A percentile compares a stretch with the other conserved stretches of the same genome.
Conservation (phyloP, 2,329 filamentous ascomycete species). For the Fusarium chaquense region DNA sequence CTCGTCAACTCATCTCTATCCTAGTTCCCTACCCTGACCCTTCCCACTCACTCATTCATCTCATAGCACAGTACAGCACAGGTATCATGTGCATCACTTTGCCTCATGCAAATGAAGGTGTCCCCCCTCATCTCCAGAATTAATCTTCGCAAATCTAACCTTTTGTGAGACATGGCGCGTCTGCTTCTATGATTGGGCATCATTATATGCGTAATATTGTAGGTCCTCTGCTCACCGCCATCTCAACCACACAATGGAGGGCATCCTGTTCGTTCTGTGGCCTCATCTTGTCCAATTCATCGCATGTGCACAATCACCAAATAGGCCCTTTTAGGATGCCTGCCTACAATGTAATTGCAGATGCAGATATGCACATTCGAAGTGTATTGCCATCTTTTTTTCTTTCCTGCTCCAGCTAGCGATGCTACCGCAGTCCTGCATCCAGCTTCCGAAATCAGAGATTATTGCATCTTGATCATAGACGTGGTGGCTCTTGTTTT, state of each 20-base stretch:
- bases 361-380: conserved; percentile 2
- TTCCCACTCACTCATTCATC: neutral
- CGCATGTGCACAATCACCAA: conserved; percentile 12
- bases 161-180: conserved; percentile 34
- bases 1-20: neutral
- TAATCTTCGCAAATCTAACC: conserved; percentile 6
- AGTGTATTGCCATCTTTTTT: neutral
- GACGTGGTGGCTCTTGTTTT: conserved; percentile 23
- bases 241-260: conserved; percentile 34
- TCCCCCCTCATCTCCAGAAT: neutral
- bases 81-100: conserved; percentile 23
- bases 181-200: conserved; percentile 4
- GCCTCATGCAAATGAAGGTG: conserved; percentile 17
- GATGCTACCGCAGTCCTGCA: conserved; percentile 21
- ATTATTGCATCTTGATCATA: conserved; percentile 27
- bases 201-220: conserved; percentile 8
- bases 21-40: neutral
- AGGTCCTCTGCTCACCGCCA: conserved; percentile 32
- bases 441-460: conserved; percentile 31
- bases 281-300: conserved; percentile 16
- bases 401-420: neutral
- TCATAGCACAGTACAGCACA: neutral
- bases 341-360: conserved; percentile 1
- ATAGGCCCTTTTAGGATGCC: conserved; percentile 18
- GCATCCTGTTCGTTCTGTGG: conserved; percentile 29